phyloP scores from a whole-genome alignment of 202 grass and related monocot genomes.

The Alloteropsis angusta region DNA sequence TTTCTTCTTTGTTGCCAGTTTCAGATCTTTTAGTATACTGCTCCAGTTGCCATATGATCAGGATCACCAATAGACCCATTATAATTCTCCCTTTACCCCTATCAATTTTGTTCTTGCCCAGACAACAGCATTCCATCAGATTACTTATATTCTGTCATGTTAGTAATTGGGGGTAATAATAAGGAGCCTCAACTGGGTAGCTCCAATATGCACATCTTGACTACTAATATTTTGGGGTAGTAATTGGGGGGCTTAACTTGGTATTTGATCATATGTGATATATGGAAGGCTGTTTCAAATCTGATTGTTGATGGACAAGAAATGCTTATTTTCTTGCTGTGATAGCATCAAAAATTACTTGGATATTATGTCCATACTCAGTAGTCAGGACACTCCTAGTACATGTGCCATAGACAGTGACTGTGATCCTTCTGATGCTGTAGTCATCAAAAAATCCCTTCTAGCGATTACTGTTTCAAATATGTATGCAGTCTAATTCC shows the following conservation, averaged over 20 bases:
- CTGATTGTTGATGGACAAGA: background rate
- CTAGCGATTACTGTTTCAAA: background rate
- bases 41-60: background rate
- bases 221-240: no score
- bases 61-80: no score
- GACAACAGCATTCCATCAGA: background rate
- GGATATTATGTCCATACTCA: background rate
- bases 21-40: background rate
- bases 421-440: background rate
- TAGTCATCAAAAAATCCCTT: background rate
- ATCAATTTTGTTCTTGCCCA: background rate
- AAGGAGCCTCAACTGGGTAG: no score
- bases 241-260: no score
- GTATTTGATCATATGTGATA: no score
- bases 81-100: background rate
- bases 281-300: background rate
- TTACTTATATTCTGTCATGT: background rate
- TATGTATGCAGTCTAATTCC: background rate
- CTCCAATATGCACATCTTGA: no score
- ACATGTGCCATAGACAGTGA: background rate
- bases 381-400: background rate
- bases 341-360: background rate
- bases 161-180: background rate
- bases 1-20: background rate
- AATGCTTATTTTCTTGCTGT: background rate